Evolutionary conservation across 768 basidiomycete genomes (phyloP), one percentile per base, ranked within the genome.

Genomic region (Serendipita sp.): DNA sequence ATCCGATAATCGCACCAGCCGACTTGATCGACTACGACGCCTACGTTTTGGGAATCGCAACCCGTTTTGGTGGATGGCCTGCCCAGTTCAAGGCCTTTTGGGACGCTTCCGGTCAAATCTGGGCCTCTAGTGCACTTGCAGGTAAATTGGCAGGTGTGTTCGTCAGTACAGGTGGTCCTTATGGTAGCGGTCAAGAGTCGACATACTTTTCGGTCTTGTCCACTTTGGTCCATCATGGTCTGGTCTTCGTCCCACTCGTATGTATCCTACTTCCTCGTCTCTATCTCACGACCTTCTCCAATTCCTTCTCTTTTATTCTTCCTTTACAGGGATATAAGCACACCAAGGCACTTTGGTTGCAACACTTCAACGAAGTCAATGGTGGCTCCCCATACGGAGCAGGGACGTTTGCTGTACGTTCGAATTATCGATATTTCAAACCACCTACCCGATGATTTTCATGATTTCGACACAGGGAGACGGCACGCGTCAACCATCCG

Each of bases 101-200:
- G 82, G 88, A 91, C 67, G 71, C 78, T 3, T 89, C 88, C 5
- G 88, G 89, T 64, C 69, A 72, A 1, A 77, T 87, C 36, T 90
- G 88, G 88, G 69, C 65, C 0, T 27, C 64, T 0, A 84, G 88
- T 23, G 76, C 73, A 1, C 76, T 93, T 62, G 73, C 78, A 16
- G 91, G 90, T 68, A 94, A 93, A 73, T 84, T 81, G 67, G 90
- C 80, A 2, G 79, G 83, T 13, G 74, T 83, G 45, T 92, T 91
- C 75, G 81, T 88, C 55, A 85, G 85, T 27, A 84, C 86, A 0
- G 86, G 79, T 0, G 75, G 78, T n/a, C 82, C 77, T 10, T 88
- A 89, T 63, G 88, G 90, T 65, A 91, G 91, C 18, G 27, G 58
- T 27, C 62, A 43, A 44, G 69, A 70, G 70, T 70, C 73, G 23